These are phyloP conservation scores for Trematosphaeria pertusa DNA, from an alignment of 2,329 filamentous ascomycete species.

Conservation along the genomic window DNA sequence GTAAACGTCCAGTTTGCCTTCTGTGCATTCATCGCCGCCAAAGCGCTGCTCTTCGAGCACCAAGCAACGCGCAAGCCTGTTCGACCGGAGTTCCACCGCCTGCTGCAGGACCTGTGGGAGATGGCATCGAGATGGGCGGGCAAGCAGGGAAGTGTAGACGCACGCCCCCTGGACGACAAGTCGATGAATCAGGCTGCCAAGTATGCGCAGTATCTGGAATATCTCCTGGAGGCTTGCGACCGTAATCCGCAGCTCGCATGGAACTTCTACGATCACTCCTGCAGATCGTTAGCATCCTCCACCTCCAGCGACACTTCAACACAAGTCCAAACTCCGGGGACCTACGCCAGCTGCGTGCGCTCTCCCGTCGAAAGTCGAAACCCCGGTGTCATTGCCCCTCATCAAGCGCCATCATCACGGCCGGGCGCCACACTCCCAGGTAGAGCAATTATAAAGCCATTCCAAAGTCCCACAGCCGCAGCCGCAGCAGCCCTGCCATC, in stretches of 20 bases:
- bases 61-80: slow-evolving; percentile 25
- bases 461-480: not conserved
- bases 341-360: not conserved
- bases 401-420: not conserved
- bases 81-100: slow-evolving; percentile 31
- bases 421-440: not conserved
- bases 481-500: not conserved
- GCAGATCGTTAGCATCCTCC: slow-evolving; percentile 10
- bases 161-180: not conserved
- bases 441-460: not conserved
- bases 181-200: slow-evolving; percentile 30
- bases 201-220: slow-evolving; percentile 35
- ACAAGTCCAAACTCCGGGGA: not conserved
- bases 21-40: slow-evolving; percentile 42
- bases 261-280: slow-evolving; percentile 42
- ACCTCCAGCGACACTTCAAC: not conserved
- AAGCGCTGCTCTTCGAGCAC: slow-evolving; percentile 38
- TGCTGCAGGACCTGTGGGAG: slow-evolving; percentile 34
- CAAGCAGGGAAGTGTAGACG: not conserved
- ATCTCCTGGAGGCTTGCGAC: slow-evolving; percentile 27
- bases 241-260: slow-evolving; percentile 31
- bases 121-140: slow-evolving; percentile 37
- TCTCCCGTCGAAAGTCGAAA: not conserved
- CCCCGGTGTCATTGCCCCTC: not conserved
- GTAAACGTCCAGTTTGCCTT: slow-evolving; percentile 45